Conservation (phyloP, 495 filamentous ascomycete genomes). For the Xylaria curta region DNA sequence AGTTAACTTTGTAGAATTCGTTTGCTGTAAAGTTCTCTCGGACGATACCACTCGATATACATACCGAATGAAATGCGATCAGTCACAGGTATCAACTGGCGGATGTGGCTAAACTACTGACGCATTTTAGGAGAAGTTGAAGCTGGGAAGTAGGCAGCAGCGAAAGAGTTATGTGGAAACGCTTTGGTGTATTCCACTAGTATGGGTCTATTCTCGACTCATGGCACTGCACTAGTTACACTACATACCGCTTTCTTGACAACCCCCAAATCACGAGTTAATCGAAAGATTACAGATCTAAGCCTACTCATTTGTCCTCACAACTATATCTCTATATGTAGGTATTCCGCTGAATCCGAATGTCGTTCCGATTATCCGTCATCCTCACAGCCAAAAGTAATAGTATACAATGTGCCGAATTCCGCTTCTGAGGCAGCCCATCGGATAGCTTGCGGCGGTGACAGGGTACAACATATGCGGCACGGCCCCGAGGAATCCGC, state of each 20-base stretch:
- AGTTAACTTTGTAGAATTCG: neutral
- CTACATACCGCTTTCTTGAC: neutral
- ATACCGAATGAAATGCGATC: neutral
- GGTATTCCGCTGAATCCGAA: neutral
- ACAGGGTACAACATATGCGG: neutral
- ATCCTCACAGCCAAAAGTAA: neutral
- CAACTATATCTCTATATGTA: neutral
- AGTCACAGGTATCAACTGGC: neutral
- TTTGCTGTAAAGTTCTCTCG: neutral
- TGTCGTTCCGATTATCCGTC: neutral
- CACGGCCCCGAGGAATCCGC: conserved; percentile 1
- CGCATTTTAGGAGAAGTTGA: neutral
- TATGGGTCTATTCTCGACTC: neutral
- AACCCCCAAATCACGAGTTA: neutral
- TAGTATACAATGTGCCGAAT: neutral
- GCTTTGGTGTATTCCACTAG: neutral
- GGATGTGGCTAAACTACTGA: neutral
- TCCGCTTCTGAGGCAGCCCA: neutral
- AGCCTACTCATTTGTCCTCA: neutral
- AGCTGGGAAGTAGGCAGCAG: neutral
- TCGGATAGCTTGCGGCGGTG: neutral
- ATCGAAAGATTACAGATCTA: neutral
- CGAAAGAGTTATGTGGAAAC: neutral
- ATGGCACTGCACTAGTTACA: neutral
- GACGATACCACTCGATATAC: neutral